Base-by-base conservation (phyloP, 305 asterid species). In the Solanum aculeatissimum region DNA sequence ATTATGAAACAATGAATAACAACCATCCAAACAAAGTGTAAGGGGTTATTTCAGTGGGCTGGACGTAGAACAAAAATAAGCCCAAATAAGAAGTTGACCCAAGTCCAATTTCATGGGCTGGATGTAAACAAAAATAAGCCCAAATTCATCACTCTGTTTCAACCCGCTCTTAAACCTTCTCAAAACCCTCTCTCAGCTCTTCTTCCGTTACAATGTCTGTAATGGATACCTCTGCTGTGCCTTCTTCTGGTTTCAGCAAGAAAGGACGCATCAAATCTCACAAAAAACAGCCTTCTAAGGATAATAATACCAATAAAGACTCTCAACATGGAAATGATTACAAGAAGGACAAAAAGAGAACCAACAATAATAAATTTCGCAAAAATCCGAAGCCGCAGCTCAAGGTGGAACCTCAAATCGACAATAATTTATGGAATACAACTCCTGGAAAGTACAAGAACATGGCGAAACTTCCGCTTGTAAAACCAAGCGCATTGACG, bases 391-490 rank as follows among this genome's bases (percentile, higher is more conserved):
- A 79, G 23, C 72, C 66, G 27, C 63, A 21, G 58, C 83, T 81
- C 4, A 82, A 9, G 47, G 14, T 45, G 19, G 66, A 45, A 13
- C 53, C 70, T 45, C 77, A 75, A 53, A 6, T 16, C 9, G 79
- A 68, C 49, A 85, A 72, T 85, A 84, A 83, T 81, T 74, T 85
- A 35, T 63, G 84, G 63, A 87, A 82, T 65, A 91, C 87, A 55
- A 78, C 77, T 40, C 85, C 51, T 27, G 89, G 66, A 29, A 95
- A 89, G 81, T 93, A 86, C 80, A 93, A 89, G 86, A 92, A 87
- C 85, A 88, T 93, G 35, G 96, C 96, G 11, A 92, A 93, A 90
- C 97, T 97, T 81, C 96, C 97, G 3, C 74, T 97, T 87, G 92
- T 94, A 82, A 95, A 92, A 69, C 87, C 97, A 19, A 89, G 89